Evolutionary conservation across 1,284 basidiomycete species (phyloP).

Genomic region (Cryptococcus sp.): DNA sequence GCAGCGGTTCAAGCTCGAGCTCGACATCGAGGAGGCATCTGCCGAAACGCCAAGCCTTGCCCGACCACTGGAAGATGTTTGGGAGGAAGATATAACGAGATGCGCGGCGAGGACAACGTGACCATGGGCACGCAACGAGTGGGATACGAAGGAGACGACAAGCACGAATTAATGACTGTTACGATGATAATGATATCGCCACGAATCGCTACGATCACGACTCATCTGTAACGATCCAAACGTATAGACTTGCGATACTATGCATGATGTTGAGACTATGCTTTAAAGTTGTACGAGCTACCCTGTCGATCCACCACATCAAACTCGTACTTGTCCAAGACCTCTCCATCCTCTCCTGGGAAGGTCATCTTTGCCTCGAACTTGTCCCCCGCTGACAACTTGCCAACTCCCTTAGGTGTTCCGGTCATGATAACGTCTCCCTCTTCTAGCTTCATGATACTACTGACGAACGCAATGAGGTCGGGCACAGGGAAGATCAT

Average conservation of each 20-base stretch:
- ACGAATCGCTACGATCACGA: too few relatives aligned
- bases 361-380: constrained; percentile 65
- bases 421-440: constrained; percentile 80
- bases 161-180: too few relatives aligned
- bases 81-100: neutral
- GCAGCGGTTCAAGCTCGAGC: neutral
- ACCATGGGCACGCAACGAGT: too few relatives aligned
- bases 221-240: too few relatives aligned
- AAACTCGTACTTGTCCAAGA: constrained; percentile 61
- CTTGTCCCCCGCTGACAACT: constrained; percentile 67
- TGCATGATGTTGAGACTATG: neutral
- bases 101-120: too few relatives aligned
- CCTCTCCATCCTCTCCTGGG: constrained; percentile 55
- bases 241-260: too few relatives aligned
- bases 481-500: constrained; percentile 92
- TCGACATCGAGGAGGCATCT: neutral
- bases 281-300: constrained; percentile 59
- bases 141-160: too few relatives aligned
- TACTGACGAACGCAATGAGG: constrained; percentile 86
- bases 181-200: too few relatives aligned
- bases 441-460: constrained; percentile 94
- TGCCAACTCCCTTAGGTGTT: constrained; percentile 86
- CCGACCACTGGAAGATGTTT: neutral
- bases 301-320: constrained; percentile 61
- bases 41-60: neutral